A percentile compares a stretch with the other conserved stretches of the same genome.
These are phyloP conservation scores for Talaromyces sp. DNA, from an alignment of 2,329 filamentous ascomycete species.

Conservation along the genomic window DNA sequence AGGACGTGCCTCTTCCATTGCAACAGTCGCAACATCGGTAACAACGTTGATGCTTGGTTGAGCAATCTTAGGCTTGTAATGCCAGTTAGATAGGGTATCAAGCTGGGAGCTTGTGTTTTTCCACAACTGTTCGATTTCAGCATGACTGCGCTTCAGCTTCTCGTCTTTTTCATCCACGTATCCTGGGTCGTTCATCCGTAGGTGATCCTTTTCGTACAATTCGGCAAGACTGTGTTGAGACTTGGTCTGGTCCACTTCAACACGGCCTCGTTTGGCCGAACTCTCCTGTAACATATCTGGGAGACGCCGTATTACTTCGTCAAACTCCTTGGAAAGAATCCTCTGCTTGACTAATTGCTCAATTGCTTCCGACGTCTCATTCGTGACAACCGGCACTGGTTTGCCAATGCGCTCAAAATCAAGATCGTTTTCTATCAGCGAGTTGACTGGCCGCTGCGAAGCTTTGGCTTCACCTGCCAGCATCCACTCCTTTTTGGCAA, in stretches of 20 bases:
- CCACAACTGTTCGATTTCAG: slow-evolving; percentile 78
- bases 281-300: slow-evolving; percentile 66
- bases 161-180: slow-evolving; percentile 79
- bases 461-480: slow-evolving; percentile 82
- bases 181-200: slow-evolving; percentile 68
- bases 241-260: slow-evolving; percentile 82
- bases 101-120: slow-evolving; percentile 71
- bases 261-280: slow-evolving; percentile 61
- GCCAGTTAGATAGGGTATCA: slow-evolving; percentile 85
- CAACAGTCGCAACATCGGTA: slow-evolving; percentile 81
- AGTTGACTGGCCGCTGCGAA: slow-evolving; percentile 78
- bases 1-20: slow-evolving; percentile 93
- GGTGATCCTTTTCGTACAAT: slow-evolving; percentile 88
- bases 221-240: slow-evolving; percentile 82
- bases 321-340: slow-evolving; percentile 84
- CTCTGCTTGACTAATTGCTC: slow-evolving; percentile 91
- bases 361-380: slow-evolving; percentile 83
- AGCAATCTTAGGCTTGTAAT: slow-evolving; percentile 86
- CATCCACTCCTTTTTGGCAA: slow-evolving; percentile 87
- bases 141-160: slow-evolving; percentile 73
- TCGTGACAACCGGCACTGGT: slow-evolving; percentile 87
- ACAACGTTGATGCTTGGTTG: slow-evolving; percentile 80
- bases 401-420: slow-evolving; percentile 96
- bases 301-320: slow-evolving; percentile 78
- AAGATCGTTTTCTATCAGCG: slow-evolving; percentile 85